These are phyloP conservation scores for Talaromyces stipitatus DNA, from an alignment of 495 filamentous ascomycete species.

Conservation along the genomic window DNA sequence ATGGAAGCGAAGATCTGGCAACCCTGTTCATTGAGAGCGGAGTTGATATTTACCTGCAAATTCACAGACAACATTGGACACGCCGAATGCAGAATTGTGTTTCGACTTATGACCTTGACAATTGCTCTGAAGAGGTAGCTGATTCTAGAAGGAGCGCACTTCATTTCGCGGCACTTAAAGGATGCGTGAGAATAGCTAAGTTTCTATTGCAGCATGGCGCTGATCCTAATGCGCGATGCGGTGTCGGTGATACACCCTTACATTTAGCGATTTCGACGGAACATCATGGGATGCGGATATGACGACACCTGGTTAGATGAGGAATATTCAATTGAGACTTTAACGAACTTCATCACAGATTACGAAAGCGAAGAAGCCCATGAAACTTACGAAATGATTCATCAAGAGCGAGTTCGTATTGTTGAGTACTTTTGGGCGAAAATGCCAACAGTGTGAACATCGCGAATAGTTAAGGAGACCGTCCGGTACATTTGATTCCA, in stretches of 20 bases:
- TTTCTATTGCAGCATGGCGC: background rate
- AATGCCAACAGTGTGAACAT: slow-evolving; percentile 9
- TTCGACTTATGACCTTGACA: background rate
- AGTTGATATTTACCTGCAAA: background rate
- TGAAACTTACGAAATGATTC: slow-evolving; percentile 6
- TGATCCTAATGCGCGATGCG: background rate
- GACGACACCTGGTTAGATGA: background rate
- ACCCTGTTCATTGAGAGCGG: background rate
- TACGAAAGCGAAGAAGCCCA: slow-evolving; percentile 7
- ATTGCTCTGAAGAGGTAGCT: background rate
- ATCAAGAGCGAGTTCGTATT: slow-evolving; percentile 1
- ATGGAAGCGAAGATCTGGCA: background rate
- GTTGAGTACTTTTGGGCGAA: slow-evolving; percentile 7
- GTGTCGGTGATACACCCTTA: background rate
- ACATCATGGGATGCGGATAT: background rate
- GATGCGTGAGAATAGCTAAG: background rate
- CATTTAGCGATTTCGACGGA: slow-evolving; percentile 1
- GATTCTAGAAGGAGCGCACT: background rate
- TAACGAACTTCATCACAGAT: slow-evolving; percentile 8
- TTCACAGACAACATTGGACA: background rate
- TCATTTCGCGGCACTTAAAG: slow-evolving; percentile 1
- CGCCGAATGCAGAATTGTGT: background rate
- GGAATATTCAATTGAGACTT: slow-evolving; percentile 5
- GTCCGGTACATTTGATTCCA: slow-evolving; percentile 8
- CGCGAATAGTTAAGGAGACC: slow-evolving; percentile 9